A percentile compares a stretch with the other conserved stretches of the same genome.
Evolutionary conservation across 768 basidiomycete genomes (phyloP).

Genomic region (Mycena amicta): DNA sequence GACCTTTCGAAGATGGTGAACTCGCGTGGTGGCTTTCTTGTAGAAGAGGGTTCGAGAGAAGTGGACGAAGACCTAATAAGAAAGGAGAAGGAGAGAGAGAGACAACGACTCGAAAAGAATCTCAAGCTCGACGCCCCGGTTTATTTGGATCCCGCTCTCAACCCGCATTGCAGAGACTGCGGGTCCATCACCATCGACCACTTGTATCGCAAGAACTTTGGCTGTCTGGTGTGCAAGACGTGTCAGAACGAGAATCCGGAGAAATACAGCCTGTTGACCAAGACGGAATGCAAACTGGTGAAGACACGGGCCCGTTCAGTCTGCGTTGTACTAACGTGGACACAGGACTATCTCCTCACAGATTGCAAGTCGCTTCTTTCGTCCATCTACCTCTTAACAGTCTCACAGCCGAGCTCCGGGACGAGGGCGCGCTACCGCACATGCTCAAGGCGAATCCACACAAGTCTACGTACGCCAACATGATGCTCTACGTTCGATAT

Average conservation of each 20-base stretch:
- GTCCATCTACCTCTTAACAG: slow-evolving; percentile 5
- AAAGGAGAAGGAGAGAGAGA: slow-evolving; percentile 82
- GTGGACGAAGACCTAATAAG: slow-evolving; percentile 72
- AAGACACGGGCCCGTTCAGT: too few species aligned
- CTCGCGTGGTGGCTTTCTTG: slow-evolving; percentile 91
- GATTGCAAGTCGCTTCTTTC: slow-evolving; percentile 61
- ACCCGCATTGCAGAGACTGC: slow-evolving; percentile 88
- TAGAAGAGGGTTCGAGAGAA: slow-evolving; percentile 88
- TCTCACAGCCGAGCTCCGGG: slow-evolving; percentile 83
- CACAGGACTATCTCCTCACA: slow-evolving; percentile 94
- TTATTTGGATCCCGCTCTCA: slow-evolving; percentile 67
- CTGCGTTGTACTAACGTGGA: too few species aligned
- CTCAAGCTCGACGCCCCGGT: slow-evolving; percentile 36
- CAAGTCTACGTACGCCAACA: slow-evolving; percentile 93
- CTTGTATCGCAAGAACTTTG: slow-evolving; percentile 78
- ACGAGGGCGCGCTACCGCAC: slow-evolving; percentile 91
- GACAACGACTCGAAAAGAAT: slow-evolving; percentile 58
- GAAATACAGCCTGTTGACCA: slow-evolving; percentile 92
- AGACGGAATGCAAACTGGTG: slow-evolving; percentile 98
- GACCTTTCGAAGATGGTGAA: slow-evolving; percentile 97
- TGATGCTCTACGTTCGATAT: slow-evolving; percentile 95
- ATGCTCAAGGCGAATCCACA: slow-evolving; percentile 93
- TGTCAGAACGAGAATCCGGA: slow-evolving; percentile 92
- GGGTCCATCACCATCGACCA: slow-evolving; percentile 87
- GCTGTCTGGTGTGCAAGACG: slow-evolving; percentile 81